Percentiles rank a stretch among this genome's conserved stretches.
These are phyloP conservation scores for Saturnispora sanitii DNA, from an alignment of 805 yeast species.

Conservation along the genomic window DNA sequence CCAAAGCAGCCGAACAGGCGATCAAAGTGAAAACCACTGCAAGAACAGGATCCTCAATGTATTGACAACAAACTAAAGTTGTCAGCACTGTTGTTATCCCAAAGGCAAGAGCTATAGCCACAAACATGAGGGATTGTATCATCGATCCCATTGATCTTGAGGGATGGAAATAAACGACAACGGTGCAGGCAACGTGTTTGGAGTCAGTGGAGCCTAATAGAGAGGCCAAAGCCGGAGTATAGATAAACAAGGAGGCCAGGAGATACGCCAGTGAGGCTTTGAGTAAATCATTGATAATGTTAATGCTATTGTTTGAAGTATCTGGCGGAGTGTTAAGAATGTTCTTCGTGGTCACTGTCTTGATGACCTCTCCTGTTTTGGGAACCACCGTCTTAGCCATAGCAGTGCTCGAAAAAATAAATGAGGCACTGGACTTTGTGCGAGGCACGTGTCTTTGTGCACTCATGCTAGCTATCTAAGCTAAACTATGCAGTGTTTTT, in stretches of 20 bases:
- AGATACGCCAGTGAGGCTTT: conserved; percentile 71
- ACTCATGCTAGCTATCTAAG: too few species aligned
- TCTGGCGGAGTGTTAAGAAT: too few species aligned
- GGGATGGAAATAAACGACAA: conserved; percentile 79
- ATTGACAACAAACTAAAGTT: conserved; percentile 5
- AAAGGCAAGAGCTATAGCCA: conserved; percentile 41
- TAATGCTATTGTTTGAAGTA: too few species aligned
- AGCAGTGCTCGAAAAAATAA: too few species aligned
- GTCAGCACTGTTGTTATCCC: conserved; percentile 16
- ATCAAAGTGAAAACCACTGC: conserved; percentile 6
- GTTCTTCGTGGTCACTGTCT: too few species aligned
- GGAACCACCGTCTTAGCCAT: too few species aligned
- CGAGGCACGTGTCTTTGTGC: too few species aligned
- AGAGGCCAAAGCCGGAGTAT: conserved; percentile 38
- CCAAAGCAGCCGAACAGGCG: conserved; percentile 45
- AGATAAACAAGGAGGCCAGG: conserved; percentile 65
- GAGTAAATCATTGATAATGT: conserved; percentile 22
- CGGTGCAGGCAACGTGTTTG: conserved; percentile 75
- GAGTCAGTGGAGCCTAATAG: conserved; percentile 58
- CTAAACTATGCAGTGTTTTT: too few species aligned
- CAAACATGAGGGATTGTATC: conserved; percentile 64
- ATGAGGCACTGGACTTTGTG: too few species aligned
- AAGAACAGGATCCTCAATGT: background rate
- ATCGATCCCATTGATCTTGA: conserved; percentile 71
- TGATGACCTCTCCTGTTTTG: too few species aligned